These are phyloP conservation scores for Phialophora chinensis DNA, from an alignment of 2,329 filamentous ascomycete genomes.

Conservation along the genomic window DNA sequence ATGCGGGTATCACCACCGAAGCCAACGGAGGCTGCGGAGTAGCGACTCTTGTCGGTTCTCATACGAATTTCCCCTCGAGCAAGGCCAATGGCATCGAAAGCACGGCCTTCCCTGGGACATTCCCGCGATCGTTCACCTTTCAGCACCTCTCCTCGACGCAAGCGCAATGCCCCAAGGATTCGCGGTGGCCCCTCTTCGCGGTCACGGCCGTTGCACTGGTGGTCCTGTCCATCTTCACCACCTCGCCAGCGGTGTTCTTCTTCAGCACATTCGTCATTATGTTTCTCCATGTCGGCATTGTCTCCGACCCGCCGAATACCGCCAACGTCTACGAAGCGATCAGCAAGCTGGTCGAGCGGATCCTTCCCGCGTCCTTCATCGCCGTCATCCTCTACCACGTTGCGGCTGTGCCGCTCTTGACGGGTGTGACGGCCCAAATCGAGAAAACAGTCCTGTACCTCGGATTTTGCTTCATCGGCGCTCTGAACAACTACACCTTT, in stretches of 20 bases:
- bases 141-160: constrained; percentile 58
- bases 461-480: constrained; percentile 86
- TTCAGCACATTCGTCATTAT: constrained; percentile 78
- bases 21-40: constrained; percentile 80
- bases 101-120: constrained; percentile 81
- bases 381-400: constrained; percentile 87
- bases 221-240: constrained; percentile 79
- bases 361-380: constrained; percentile 85
- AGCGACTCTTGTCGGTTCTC: constrained; percentile 72
- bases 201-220: constrained; percentile 81
- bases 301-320: constrained; percentile 80
- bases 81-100: constrained; percentile 77
- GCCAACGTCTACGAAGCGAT: constrained; percentile 72
- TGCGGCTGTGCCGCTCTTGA: constrained; percentile 74
- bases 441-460: constrained; percentile 93
- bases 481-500: constrained; percentile 93
- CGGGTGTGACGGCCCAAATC: constrained; percentile 76
- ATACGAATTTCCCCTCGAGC: constrained; percentile 66
- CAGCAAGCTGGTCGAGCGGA: constrained; percentile 77
- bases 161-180: constrained; percentile 73
- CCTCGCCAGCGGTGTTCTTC: constrained; percentile 80
- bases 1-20: constrained; percentile 77
- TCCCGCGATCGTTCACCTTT: constrained; percentile 86
- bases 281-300: constrained; percentile 89
- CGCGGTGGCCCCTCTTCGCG: constrained; percentile 81